These are phyloP conservation scores for Irpex rosettiformis DNA, from an alignment of 1,284 basidiomycete genomes.

Conservation along the genomic window DNA sequence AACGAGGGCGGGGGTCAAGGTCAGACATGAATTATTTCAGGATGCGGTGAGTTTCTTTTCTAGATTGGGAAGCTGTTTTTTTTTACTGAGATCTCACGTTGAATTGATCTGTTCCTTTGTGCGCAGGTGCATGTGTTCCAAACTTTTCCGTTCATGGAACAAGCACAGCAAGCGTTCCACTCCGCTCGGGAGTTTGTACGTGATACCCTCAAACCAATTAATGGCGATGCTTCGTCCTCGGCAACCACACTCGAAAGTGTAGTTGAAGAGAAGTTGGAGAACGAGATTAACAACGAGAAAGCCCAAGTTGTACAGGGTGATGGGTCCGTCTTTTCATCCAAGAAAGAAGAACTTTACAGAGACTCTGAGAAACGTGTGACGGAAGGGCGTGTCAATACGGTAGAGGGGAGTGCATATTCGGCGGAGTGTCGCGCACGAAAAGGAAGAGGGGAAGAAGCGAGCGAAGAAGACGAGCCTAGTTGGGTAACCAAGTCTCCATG, in stretches of 20 bases:
- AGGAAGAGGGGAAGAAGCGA: constrained; percentile 13
- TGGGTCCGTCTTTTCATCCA: constrained; percentile 46
- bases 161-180: constrained; percentile 69
- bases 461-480: constrained; percentile 38
- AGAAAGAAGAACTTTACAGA: constrained; percentile 20
- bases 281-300: constrained; percentile 63
- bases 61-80: too few relatives aligned
- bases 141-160: constrained; percentile 79
- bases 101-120: too few relatives aligned
- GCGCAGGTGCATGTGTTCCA: constrained; percentile 89
- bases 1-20: constrained; percentile 80
- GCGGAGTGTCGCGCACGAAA: not conserved
- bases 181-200: constrained; percentile 77
- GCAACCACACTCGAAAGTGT: constrained; percentile 48
- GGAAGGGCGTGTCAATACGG: not conserved
- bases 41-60: constrained; percentile 71
- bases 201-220: constrained; percentile 48
- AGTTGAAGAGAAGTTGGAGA: constrained; percentile 56
- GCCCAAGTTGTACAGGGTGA: constrained; percentile 65
- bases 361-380: constrained; percentile 4
- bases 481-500: constrained; percentile 37
- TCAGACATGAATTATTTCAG: constrained; percentile 91
- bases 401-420: not conserved
- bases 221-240: constrained; percentile 40
- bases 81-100: too few relatives aligned